Evolutionary conservation across 805 yeast genomes (phyloP).

Genomic region (Lipomyces yamanashiensis): DNA sequence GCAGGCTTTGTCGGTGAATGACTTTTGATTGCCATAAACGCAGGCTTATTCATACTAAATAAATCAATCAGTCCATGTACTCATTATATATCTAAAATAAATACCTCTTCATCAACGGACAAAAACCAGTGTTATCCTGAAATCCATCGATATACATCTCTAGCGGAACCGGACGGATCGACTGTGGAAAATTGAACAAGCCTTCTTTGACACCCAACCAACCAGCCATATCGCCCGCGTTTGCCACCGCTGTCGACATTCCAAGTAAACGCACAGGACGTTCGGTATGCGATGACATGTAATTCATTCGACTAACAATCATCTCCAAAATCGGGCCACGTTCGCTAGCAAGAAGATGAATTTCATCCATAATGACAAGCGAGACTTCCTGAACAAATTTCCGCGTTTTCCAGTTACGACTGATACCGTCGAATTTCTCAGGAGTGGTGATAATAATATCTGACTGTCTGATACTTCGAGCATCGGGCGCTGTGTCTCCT

Average conservation of each 20-base stretch:
- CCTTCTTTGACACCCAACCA: conserved; percentile 79
- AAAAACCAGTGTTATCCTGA: conserved; percentile 78
- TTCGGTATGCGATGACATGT: conserved; percentile 63
- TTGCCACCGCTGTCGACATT: conserved; percentile 84
- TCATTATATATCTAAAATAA: too few species aligned
- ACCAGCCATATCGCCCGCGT: conserved; percentile 83
- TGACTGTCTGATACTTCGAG: conserved; percentile 66
- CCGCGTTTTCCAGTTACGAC: conserved; percentile 83
- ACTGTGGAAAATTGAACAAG: conserved; percentile 75
- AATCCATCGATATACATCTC: conserved; percentile 88
- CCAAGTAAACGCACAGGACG: conserved; percentile 70
- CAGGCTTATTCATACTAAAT: conserved; percentile 79
- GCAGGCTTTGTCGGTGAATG: conserved; percentile 88
- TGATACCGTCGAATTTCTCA: conserved; percentile 85
- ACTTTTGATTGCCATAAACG: conserved; percentile 87
- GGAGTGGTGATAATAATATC: conserved; percentile 83
- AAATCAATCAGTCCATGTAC: background rate
- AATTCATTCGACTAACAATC: conserved; percentile 87
- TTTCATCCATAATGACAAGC: conserved; percentile 82
- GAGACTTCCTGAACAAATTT: conserved; percentile 75
- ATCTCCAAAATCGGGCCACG: conserved; percentile 86
- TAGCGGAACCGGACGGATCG: conserved; percentile 83
- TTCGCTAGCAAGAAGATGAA: conserved; percentile 80
- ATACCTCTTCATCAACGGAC: conserved; percentile 71
- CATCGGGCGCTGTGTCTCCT: conserved; percentile 80